Percentiles rank a stretch among this genome's conserved stretches.
Evolutionary conservation across 1,139 yeast species (phyloP).

Genomic region (Meyerozyma smithsonii): DNA sequence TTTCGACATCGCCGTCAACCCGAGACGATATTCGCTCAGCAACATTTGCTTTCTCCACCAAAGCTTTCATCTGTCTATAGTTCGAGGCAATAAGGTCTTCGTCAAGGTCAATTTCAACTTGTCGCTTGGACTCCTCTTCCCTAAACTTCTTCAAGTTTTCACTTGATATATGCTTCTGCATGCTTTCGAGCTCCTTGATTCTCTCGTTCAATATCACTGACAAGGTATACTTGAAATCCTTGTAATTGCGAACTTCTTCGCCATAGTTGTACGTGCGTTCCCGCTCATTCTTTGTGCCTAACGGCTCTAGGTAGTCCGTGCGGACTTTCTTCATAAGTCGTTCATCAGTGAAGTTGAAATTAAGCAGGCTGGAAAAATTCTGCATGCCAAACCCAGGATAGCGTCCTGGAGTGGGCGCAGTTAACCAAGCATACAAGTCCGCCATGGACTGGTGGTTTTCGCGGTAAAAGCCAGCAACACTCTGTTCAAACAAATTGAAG

Average conservation of each 20-base stretch:
- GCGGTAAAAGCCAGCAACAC: slow-evolving; percentile 16
- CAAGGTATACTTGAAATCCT: slow-evolving; percentile 29
- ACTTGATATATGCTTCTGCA: slow-evolving; percentile 17
- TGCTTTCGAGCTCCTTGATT: slow-evolving; percentile 26
- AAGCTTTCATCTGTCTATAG: slow-evolving; percentile 42
- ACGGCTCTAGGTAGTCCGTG: slow-evolving; percentile 11
- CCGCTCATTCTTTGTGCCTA: slow-evolving; percentile 3
- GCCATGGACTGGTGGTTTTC: slow-evolving; percentile 23
- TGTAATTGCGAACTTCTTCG: slow-evolving; percentile 27
- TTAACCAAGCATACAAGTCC: slow-evolving; percentile 22
- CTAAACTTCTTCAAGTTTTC: slow-evolving; percentile 30
- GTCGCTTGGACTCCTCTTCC: slow-evolving; percentile 45
- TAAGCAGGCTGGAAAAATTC: slow-evolving; percentile 19
- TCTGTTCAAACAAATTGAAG: slow-evolving; percentile 16
- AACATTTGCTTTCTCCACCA: slow-evolving; percentile 45
- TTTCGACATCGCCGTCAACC: slow-evolving; percentile 28
- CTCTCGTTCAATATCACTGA: slow-evolving; percentile 38
- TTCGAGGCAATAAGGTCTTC: slow-evolving; percentile 44
- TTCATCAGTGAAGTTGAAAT: slow-evolving; percentile 21
- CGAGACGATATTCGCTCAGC: slow-evolving; percentile 46
- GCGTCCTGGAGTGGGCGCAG: neutral
- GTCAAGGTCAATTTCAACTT: slow-evolving; percentile 44
- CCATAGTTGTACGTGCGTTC: slow-evolving; percentile 1
- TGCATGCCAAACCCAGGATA: slow-evolving; percentile 10
- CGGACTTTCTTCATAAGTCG: slow-evolving; percentile 21